phyloP scores from a whole-genome alignment of 192 early-diverging fungal species.

The Allomyces javanicus region DNA sequence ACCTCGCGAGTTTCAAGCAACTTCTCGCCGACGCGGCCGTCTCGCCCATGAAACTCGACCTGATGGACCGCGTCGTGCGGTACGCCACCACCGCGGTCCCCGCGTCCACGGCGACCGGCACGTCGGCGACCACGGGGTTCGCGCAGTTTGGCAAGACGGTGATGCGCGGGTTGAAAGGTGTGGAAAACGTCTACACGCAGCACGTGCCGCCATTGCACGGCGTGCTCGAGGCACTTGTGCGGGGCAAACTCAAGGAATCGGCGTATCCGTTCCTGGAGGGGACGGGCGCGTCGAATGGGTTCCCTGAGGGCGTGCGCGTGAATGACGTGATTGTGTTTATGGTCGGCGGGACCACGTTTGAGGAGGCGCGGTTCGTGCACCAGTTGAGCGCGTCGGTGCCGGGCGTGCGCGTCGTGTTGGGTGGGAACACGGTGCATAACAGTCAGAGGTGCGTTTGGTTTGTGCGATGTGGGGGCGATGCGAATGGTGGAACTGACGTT shows the following conservation, averaged over 20 bases:
- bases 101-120: background rate
- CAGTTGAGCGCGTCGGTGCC: constrained; percentile 61
- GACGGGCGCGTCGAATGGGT: background rate
- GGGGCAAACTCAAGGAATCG: constrained; percentile 56
- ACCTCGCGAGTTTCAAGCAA: background rate
- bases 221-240: constrained; percentile 54
- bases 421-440: constrained; percentile 82
- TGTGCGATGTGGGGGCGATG: background rate
- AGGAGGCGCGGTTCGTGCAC: constrained; percentile 70
- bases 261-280: constrained; percentile 63
- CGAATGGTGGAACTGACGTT: background rate
- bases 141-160: background rate
- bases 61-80: background rate
- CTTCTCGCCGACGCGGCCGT: background rate
- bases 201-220: constrained; percentile 70
- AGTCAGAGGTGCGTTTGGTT: constrained; percentile 31
- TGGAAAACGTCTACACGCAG: constrained; percentile 97
- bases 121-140: background rate
- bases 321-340: constrained; percentile 94
- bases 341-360: constrained; percentile 84
- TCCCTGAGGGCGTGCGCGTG: constrained; percentile 24
- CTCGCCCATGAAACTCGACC: background rate
- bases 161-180: constrained; percentile 32
- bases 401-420: constrained; percentile 64
- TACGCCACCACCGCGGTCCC: background rate